These are phyloP conservation scores for Pugionium dolabratum DNA, from an alignment of 345 rosid species.

Conservation along the genomic window DNA sequence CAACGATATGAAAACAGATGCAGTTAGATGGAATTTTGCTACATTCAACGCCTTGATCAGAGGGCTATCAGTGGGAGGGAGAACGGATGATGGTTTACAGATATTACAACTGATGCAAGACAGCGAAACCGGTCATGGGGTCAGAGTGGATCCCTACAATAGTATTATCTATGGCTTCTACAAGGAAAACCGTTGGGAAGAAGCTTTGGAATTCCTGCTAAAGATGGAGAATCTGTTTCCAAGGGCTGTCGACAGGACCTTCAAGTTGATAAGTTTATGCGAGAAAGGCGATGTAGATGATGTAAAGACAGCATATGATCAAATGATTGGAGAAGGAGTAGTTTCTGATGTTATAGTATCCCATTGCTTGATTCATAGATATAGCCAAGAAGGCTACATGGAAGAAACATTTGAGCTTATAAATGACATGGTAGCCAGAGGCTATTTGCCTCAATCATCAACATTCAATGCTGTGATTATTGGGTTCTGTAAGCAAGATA, in stretches of 20 bases:
- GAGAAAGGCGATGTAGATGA: constrained; percentile 50
- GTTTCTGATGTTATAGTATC: constrained; percentile 53
- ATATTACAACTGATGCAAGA: constrained; percentile 78
- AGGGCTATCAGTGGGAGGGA: constrained; percentile 60
- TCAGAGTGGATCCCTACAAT: constrained; percentile 58
- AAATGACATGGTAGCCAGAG: constrained; percentile 54
- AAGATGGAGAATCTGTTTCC: constrained; percentile 72
- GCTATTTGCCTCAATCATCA: constrained; percentile 52
- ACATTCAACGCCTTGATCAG: constrained; percentile 58
- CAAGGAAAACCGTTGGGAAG: constrained; percentile 51
- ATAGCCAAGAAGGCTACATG: constrained; percentile 48
- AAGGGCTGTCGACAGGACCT: constrained; percentile 62
- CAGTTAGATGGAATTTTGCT: constrained; percentile 63
- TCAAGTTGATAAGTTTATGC: constrained; percentile 57
- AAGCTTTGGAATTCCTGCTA: constrained; percentile 60
- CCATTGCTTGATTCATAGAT: constrained; percentile 60
- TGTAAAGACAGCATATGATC: constrained; percentile 52
- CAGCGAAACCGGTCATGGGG: constrained; percentile 41
- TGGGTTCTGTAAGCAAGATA: constrained; percentile 63
- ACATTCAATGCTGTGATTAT: constrained; percentile 57
- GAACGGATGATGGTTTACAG: constrained; percentile 57
- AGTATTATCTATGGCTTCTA: constrained; percentile 70
- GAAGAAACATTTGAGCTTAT: constrained; percentile 56
- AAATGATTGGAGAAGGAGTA: constrained; percentile 57
- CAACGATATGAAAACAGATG: constrained; percentile 75